phyloP scores from a whole-genome alignment of 495 filamentous ascomycete species.

The Podospora pseudocomata region DNA sequence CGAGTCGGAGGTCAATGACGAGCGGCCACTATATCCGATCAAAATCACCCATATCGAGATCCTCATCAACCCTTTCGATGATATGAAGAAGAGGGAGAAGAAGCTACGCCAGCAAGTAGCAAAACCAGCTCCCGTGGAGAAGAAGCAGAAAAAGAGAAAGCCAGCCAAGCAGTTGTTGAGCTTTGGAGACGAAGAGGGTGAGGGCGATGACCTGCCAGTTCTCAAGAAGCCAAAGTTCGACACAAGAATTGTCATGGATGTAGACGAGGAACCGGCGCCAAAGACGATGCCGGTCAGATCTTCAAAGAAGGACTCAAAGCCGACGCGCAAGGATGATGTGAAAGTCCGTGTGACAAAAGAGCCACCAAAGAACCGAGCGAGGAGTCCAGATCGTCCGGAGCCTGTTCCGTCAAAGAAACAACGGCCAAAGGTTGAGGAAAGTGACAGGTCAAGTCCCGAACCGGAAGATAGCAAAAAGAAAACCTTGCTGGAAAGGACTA shows the following conservation, averaged over 20 bases:
- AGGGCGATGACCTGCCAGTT: slow-evolving; percentile 57
- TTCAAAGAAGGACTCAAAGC: slow-evolving; percentile 33
- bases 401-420: slow-evolving; percentile 22
- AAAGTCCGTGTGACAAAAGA: slow-evolving; percentile 25
- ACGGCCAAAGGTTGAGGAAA: slow-evolving; percentile 16
- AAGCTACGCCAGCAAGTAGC: slow-evolving; percentile 41
- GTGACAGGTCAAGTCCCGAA: slow-evolving; percentile 42
- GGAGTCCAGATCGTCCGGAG: slow-evolving; percentile 25
- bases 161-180: slow-evolving; percentile 77
- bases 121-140: slow-evolving; percentile 41
- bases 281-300: slow-evolving; percentile 27
- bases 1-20: slow-evolving; percentile 77
- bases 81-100: slow-evolving; percentile 70
- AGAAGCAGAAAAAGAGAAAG: slow-evolving; percentile 75
- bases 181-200: slow-evolving; percentile 83
- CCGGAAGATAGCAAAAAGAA: slow-evolving; percentile 47
- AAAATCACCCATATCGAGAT: slow-evolving; percentile 78
- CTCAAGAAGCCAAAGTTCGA: slow-evolving; percentile 92
- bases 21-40: slow-evolving; percentile 82
- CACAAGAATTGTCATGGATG: slow-evolving; percentile 69
- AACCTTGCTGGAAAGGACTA: slow-evolving; percentile 59
- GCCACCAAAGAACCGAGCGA: slow-evolving; percentile 22
- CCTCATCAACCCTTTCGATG: slow-evolving; percentile 83
- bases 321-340: slow-evolving; percentile 23
- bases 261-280: slow-evolving; percentile 33